Evolutionary conservation across 805 yeast species (phyloP), one percentile per base, ranked within the genome.

Genomic region (Candida silvatica): DNA sequence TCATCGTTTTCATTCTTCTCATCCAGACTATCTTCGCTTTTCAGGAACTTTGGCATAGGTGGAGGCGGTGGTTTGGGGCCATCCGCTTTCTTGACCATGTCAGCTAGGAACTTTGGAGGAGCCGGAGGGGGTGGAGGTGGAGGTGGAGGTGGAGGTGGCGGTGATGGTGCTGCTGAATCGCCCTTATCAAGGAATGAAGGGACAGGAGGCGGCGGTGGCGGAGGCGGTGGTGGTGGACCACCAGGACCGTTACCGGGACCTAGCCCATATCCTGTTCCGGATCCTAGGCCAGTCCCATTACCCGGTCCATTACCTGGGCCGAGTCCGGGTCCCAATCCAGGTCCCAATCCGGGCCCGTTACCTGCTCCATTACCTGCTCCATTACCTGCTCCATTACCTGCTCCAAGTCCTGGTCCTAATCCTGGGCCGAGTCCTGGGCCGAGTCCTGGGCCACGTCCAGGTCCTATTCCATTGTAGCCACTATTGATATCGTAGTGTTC

Each of bases 161-260:
- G 60, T 4, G 64, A 57, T 14, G 52, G 47, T 6, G 62, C 56
- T 5, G 59, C 61, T 11, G 64, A 59, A 4, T 54, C 48, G n/a
- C 59, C 54, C 19, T 17, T 16, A 38, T 40, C 29, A 37, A 39
- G 31, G 30, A 32, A 34, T 16, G 55, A 50, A 2, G 42, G 44
- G 7, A 44, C 42, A 6, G 46, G 44, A 4, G 35, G 34, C 4
- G 40, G 40, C 4, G 56, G 32, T 15, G 32, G 32, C 17, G 20
- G 7, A 16, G 20, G 16, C 17, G 31, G 20, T 17, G 31, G 14
- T 6, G 18, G 16, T 36, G 23, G 12, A 8, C 24, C 24, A 22
- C 24, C 12, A 12, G 11, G 11, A 22, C 11, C 24, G 12, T 7
- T 22, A 22, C 11, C n/a, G n/a, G n/a, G n/a, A n/a, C n/a, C n/a